These are phyloP conservation scores for Cajanus cajan DNA, from an alignment of 306 rosid species.

Conservation along the genomic window DNA sequence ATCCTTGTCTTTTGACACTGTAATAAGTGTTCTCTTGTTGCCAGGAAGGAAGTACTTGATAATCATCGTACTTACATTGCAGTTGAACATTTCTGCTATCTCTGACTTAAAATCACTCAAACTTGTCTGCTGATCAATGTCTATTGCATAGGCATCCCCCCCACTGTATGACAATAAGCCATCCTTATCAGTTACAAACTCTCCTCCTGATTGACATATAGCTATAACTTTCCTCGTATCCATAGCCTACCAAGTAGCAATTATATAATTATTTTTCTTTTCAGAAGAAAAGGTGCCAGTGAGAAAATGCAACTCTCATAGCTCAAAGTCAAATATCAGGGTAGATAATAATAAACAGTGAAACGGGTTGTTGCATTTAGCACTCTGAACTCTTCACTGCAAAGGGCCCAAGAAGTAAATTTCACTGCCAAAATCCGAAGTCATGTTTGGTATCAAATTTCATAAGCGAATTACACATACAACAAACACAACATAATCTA, in stretches of 20 bases:
- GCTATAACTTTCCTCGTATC: slow-evolving; percentile 77
- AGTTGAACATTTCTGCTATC: slow-evolving; percentile 72
- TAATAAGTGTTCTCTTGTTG: slow-evolving; percentile 84
- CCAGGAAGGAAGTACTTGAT: slow-evolving; percentile 94
- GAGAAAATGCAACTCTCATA: neutral
- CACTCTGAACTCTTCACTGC: slow-evolving; percentile 3
- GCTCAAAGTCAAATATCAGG: slow-evolving; percentile 18
- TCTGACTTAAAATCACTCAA: slow-evolving; percentile 77
- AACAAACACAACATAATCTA: neutral
- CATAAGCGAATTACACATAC: slow-evolving; percentile 4
- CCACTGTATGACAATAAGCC: slow-evolving; percentile 77
- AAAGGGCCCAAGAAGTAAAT: neutral
- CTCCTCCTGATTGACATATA: slow-evolving; percentile 92
- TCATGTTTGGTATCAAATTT: neutral
- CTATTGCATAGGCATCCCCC: slow-evolving; percentile 88
- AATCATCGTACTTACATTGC: slow-evolving; percentile 53
- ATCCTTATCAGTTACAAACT: slow-evolving; percentile 71
- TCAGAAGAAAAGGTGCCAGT: neutral
- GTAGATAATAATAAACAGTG: slow-evolving; percentile 11
- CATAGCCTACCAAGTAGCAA: slow-evolving; percentile 50
- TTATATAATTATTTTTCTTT: neutral
- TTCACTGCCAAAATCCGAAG: slow-evolving; percentile 11
- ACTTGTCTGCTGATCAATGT: slow-evolving; percentile 69
- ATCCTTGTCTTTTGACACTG: slow-evolving; percentile 90
- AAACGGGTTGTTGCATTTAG: slow-evolving; percentile 13